phyloP scores from a whole-genome alignment of 148 eudicot species.

The Selenicereus undatus region DNA sequence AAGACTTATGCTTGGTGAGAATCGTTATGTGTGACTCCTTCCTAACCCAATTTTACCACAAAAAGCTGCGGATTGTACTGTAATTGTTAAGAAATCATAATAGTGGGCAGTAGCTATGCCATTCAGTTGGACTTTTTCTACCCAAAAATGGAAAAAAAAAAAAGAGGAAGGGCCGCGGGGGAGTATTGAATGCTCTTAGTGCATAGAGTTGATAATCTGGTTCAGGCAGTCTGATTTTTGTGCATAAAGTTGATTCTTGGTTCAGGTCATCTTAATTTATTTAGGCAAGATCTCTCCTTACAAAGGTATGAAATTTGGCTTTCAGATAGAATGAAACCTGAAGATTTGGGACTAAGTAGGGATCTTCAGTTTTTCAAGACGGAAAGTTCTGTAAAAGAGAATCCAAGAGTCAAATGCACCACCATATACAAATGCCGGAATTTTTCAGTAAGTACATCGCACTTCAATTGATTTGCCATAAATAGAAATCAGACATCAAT shows the following conservation, averaged over 20 bases:
- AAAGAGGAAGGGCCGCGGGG: too few relatives aligned
- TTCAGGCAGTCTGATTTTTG: too few relatives aligned
- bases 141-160: background rate
- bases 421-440: slow-evolving; percentile 53
- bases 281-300: background rate
- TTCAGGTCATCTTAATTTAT: background rate
- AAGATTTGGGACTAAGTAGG: slow-evolving; percentile 66
- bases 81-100: background rate
- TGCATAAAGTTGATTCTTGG: background rate
- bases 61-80: background rate
- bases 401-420: slow-evolving; percentile 50
- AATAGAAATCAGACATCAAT: background rate
- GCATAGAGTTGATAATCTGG: too few relatives aligned
- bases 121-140: background rate
- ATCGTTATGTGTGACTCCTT: background rate
- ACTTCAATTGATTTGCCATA: background rate
- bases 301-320: background rate
- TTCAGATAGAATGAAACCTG: slow-evolving; percentile 66
- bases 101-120: background rate
- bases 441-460: slow-evolving; percentile 48
- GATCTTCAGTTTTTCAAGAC: slow-evolving; percentile 59
- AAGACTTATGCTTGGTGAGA: background rate
- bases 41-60: background rate
- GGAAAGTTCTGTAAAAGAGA: slow-evolving; percentile 25
- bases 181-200: background rate